Conservation (phyloP, 345 rosid species). For the Isatis tinctoria region DNA sequence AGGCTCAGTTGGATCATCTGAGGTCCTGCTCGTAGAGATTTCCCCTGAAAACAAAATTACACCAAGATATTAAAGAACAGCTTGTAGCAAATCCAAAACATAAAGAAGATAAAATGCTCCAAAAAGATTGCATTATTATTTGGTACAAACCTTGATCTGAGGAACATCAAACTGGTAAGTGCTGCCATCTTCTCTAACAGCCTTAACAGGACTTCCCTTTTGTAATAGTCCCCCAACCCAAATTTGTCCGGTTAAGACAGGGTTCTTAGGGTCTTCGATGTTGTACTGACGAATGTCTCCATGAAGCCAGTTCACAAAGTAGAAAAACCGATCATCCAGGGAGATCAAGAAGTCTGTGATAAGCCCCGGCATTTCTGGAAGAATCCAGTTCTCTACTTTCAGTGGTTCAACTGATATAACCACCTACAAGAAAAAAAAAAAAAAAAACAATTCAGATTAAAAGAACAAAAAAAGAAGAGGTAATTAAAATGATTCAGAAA, state of each 20-base stretch:
- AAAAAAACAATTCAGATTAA: background rate
- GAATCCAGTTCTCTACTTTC: conserved; percentile 89
- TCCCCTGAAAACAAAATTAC: conserved; percentile 53
- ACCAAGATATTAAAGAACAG: background rate
- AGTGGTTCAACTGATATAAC: conserved; percentile 63
- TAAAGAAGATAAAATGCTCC: background rate
- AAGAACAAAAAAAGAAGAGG: background rate
- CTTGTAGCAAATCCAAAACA: background rate
- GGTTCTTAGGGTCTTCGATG: conserved; percentile 66
- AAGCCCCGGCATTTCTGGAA: conserved; percentile 88
- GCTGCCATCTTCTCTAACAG: conserved; percentile 51
- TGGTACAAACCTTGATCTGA: conserved; percentile 57
- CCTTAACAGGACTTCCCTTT: conserved; percentile 60
- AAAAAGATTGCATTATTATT: too few relatives aligned
- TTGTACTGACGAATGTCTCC: conserved; percentile 89
- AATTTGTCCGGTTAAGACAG: conserved; percentile 64
- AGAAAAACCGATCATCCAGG: conserved; percentile 76
- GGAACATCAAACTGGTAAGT: conserved; percentile 70
- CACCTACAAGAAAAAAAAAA: conserved; percentile 35
- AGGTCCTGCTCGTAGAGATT: conserved; percentile 70
- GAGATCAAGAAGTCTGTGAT: conserved; percentile 79
- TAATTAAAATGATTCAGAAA: background rate
- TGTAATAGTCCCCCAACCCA: conserved; percentile 72
- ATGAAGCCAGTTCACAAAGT: conserved; percentile 86
- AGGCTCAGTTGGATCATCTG: conserved; percentile 85